Evolutionary conservation across 306 rosid genomes (phyloP).

Genomic region (Medicago truncatula): DNA sequence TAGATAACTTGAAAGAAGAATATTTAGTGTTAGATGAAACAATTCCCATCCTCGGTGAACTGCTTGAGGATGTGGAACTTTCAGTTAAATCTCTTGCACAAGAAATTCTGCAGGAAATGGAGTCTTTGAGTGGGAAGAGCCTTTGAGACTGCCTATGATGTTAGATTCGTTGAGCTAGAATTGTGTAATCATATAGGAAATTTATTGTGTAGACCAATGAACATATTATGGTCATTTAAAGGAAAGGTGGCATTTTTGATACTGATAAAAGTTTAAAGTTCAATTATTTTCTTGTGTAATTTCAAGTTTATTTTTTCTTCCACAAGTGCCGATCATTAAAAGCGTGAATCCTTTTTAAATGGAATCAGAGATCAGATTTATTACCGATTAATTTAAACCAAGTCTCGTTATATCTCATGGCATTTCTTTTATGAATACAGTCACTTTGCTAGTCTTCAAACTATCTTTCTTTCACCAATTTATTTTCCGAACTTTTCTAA

Average conservation of each 20-base stretch:
- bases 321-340: neutral
- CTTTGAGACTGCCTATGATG: slow-evolving; percentile 66
- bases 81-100: slow-evolving; percentile 87
- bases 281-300: neutral
- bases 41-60: slow-evolving; percentile 88
- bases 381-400: too few relatives aligned
- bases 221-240: slow-evolving; percentile 16
- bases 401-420: too few relatives aligned
- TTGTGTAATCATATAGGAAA: neutral
- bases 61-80: slow-evolving; percentile 89
- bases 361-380: neutral
- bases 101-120: slow-evolving; percentile 81
- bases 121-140: slow-evolving; percentile 78
- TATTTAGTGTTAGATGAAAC: slow-evolving; percentile 85
- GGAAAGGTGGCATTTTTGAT: slow-evolving; percentile 25
- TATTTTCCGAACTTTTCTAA: too few relatives aligned
- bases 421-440: too few relatives aligned
- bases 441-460: too few relatives aligned
- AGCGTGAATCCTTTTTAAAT: neutral
- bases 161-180: slow-evolving; percentile 2
- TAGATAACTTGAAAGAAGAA: slow-evolving; percentile 90
- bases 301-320: neutral
- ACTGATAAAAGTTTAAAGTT: neutral
- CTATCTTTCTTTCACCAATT: too few relatives aligned
- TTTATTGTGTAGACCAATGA: slow-evolving; percentile 20